Percentiles rank a stretch among this genome's conserved stretches.
Conservation (phyloP, 2,329 filamentous ascomycete species). For the Penicillium sp. region DNA sequence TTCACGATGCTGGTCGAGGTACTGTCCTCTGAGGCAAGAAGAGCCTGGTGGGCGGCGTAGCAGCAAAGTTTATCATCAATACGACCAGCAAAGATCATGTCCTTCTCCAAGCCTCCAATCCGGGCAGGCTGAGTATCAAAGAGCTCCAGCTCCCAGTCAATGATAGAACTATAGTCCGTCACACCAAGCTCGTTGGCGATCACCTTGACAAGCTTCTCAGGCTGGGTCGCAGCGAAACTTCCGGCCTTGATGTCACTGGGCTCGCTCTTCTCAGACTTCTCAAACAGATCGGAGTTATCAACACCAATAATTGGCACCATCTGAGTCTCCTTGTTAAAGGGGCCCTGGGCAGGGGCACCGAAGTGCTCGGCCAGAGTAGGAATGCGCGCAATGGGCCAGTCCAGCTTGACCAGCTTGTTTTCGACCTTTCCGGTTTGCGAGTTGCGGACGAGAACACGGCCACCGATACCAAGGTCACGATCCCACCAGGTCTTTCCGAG, state of each 20-base stretch:
- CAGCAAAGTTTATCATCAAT: conserved; percentile 98
- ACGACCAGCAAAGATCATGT: conserved; percentile 90
- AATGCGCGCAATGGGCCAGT: conserved; percentile 89
- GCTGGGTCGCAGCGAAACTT: conserved; percentile 77
- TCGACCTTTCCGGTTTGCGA: conserved; percentile 66
- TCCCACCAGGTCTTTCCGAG: conserved; percentile 96
- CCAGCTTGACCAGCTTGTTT: conserved; percentile 79
- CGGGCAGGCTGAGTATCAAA: conserved; percentile 84
- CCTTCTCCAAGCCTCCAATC: conserved; percentile 77
- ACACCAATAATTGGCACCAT: conserved; percentile 91
- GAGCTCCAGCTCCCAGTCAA: conserved; percentile 96
- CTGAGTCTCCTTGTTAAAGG: conserved; percentile 83
- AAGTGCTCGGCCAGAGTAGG: conserved; percentile 94
- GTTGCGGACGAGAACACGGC: conserved; percentile 78
- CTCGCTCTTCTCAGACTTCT: conserved; percentile 26
- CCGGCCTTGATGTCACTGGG: conserved; percentile 46
- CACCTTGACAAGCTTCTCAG: conserved; percentile 73
- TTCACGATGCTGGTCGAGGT: conserved; percentile 64
- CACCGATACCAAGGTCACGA: conserved; percentile 84
- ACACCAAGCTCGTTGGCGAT: conserved; percentile 76
- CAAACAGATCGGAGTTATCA: conserved; percentile 60
- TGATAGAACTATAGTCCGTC: conserved; percentile 64
- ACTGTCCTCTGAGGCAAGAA: conserved; percentile 60
- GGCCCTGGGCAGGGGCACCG: conserved; percentile 61
- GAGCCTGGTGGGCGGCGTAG: conserved; percentile 79